Conservation (phyloP, 495 filamentous ascomycete species). For the Durotheca rogersii region DNA sequence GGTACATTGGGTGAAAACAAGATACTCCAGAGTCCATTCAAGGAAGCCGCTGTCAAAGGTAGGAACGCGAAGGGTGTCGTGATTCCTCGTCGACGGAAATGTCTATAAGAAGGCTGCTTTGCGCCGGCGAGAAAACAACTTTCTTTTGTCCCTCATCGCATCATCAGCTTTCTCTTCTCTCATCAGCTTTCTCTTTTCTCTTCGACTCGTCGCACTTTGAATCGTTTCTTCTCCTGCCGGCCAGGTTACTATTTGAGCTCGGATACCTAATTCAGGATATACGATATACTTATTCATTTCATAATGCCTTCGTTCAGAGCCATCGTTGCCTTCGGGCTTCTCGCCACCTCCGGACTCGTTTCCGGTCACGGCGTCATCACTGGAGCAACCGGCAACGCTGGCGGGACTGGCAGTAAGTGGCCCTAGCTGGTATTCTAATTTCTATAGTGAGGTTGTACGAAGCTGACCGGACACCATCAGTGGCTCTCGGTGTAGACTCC, state of each 20-base stretch:
- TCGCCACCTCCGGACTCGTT: conserved; percentile 38
- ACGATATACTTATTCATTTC: conserved; percentile 2
- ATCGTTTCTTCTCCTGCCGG: conserved; percentile 33
- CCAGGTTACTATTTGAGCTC: conserved; percentile 32
- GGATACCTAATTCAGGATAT: too few species aligned
- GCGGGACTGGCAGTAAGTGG: conserved; percentile 45
- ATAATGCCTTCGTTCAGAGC: conserved; percentile 38
- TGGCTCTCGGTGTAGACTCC: conserved; percentile 49
- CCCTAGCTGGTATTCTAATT: not conserved
- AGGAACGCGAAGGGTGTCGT: not conserved
- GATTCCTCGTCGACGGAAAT: conserved; percentile 7
- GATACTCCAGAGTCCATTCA: too few species aligned
- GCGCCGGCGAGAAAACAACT: conserved; percentile 10
- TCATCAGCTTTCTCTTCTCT: conserved; percentile 22
- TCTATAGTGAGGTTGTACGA: not conserved
- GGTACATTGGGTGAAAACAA: too few species aligned
- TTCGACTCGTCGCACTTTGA: conserved; percentile 5
- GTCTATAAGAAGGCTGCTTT: conserved; percentile 27
- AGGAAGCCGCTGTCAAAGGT: not conserved
- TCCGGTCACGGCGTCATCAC: conserved; percentile 54
- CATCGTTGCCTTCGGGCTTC: conserved; percentile 35
- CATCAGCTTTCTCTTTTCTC: conserved; percentile 1
- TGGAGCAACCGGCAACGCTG: conserved; percentile 48
- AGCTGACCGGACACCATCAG: conserved; percentile 10
- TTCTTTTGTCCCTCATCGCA: conserved; percentile 17